These are phyloP conservation scores for Starmerella scarabaei DNA, from an alignment of 805 yeast species.

Conservation along the genomic window DNA sequence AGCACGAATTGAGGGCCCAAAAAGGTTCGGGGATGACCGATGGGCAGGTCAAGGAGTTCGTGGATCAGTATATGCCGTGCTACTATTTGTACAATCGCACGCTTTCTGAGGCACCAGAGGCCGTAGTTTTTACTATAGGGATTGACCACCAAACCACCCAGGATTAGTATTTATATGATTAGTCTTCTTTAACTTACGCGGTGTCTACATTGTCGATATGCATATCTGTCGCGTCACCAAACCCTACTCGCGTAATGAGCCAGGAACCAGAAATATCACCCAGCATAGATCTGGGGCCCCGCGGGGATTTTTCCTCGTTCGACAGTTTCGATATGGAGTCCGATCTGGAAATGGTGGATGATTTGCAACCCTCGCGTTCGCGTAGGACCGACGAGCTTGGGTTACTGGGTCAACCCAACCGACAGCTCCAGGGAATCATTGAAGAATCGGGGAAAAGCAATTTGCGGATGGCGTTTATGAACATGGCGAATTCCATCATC, in stretches of 20 bases:
- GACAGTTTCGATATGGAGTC: no score
- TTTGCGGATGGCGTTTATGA: constrained; percentile 84
- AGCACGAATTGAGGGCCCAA: constrained; percentile 40
- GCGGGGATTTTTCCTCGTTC: no score
- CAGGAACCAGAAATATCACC: no score
- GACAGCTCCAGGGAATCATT: constrained; percentile 15
- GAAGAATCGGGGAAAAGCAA: constrained; percentile 33
- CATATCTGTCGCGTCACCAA: no score
- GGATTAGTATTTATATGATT: no score
- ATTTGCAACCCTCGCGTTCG: neutral
- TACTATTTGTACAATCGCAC: constrained; percentile 44
- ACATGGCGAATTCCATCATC: constrained; percentile 87
- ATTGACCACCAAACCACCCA: neutral
- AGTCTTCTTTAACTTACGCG: no score
- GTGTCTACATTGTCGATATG: no score
- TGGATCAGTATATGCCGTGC: constrained; percentile 76
- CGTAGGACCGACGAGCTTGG: constrained; percentile 14
- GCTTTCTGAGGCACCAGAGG: neutral
- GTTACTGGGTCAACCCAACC: constrained; percentile 20
- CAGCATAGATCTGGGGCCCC: no score
- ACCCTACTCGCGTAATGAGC: no score
- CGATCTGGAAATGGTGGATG: no score
- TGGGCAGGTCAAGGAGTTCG: constrained; percentile 50
- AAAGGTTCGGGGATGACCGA: constrained; percentile 75
- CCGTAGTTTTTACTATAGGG: neutral